phyloP scores from a whole-genome alignment of 495 filamentous ascomycete species.

The Halenospora varia region DNA sequence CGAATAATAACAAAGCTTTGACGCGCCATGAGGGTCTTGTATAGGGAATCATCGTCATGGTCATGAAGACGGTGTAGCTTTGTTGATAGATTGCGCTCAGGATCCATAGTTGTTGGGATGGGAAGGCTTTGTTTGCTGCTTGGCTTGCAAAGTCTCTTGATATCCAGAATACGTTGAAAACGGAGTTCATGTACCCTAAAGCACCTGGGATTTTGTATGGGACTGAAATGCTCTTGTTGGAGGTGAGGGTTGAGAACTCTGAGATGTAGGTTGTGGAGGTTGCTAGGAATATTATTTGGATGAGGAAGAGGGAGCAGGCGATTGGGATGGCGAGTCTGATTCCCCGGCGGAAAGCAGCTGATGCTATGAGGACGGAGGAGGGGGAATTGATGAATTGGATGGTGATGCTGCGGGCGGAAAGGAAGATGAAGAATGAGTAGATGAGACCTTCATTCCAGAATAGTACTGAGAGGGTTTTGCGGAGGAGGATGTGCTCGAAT shows the following conservation, averaged over 20 bases:
- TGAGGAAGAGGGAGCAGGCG: conserved; percentile 1
- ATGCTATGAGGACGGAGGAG: background rate
- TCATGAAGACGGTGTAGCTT: conserved; percentile 8
- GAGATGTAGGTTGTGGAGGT: background rate
- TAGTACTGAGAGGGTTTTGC: conserved; percentile 9
- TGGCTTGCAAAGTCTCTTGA: background rate
- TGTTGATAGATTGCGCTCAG: conserved; percentile 2
- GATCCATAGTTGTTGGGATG: conserved; percentile 9
- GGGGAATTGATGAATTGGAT: conserved; percentile 3
- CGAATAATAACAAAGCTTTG: background rate
- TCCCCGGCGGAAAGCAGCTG: background rate
- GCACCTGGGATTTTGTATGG: conserved; percentile 17
- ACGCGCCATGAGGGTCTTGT: conserved; percentile 1
- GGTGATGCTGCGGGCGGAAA: conserved; percentile 9
- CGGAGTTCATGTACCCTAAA: conserved; percentile 7
- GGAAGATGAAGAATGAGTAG: conserved; percentile 8
- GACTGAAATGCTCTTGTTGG: background rate
- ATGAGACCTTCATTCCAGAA: conserved; percentile 16
- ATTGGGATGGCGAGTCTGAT: conserved; percentile 3
- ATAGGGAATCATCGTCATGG: conserved; percentile 10
- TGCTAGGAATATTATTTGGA: background rate
- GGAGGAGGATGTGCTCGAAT: background rate
- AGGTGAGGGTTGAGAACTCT: background rate
- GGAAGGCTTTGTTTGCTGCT: conserved; percentile 3
- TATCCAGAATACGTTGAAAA: conserved; percentile 11